phyloP scores from a whole-genome alignment of 352 stramenopile genomes.

The Globisporangium barbulae region DNA sequence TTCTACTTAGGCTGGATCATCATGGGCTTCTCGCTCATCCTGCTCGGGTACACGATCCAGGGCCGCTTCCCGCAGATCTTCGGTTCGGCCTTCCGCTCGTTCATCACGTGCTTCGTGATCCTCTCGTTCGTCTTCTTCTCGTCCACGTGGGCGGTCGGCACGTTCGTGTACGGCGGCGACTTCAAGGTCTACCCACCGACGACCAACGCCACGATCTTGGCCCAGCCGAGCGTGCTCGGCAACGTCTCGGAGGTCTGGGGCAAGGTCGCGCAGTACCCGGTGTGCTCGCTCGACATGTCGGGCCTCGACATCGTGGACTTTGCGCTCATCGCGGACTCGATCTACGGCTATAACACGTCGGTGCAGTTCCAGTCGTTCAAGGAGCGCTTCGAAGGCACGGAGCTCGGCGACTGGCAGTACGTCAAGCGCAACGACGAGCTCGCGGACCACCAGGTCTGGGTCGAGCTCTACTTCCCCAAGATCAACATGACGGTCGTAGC shows the following conservation, averaged over 20 bases:
- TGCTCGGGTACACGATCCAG: constrained; percentile 79
- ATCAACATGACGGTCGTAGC: constrained; percentile 87
- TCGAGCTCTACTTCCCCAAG: constrained; percentile 77
- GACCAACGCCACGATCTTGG: constrained; percentile 7
- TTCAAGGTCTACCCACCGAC: constrained; percentile 74
- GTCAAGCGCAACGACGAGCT: constrained; percentile 66
- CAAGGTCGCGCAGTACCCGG: constrained; percentile 70
- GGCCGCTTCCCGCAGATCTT: constrained; percentile 81
- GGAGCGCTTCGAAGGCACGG: constrained; percentile 79
- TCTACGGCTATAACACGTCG: constrained; percentile 77
- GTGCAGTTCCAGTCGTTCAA: constrained; percentile 74
- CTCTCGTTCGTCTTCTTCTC: constrained; percentile 88
- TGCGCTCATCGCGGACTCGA: constrained; percentile 76
- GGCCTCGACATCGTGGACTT: constrained; percentile 80
- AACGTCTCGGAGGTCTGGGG: constrained; percentile 37
- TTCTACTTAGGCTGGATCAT: constrained; percentile 81
- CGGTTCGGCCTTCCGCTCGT: constrained; percentile 80
- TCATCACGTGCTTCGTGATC: constrained; percentile 83
- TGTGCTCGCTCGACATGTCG: constrained; percentile 66
- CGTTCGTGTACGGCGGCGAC: constrained; percentile 81
- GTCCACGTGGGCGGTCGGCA: constrained; percentile 82
- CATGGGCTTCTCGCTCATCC: constrained; percentile 80
- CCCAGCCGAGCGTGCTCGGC: constrained; percentile 20
- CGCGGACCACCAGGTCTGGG: constrained; percentile 73
- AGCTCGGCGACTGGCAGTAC: constrained; percentile 73